phyloP scores from a whole-genome alignment of 2,329 filamentous ascomycete species.

The Calonectria naviculata region DNA sequence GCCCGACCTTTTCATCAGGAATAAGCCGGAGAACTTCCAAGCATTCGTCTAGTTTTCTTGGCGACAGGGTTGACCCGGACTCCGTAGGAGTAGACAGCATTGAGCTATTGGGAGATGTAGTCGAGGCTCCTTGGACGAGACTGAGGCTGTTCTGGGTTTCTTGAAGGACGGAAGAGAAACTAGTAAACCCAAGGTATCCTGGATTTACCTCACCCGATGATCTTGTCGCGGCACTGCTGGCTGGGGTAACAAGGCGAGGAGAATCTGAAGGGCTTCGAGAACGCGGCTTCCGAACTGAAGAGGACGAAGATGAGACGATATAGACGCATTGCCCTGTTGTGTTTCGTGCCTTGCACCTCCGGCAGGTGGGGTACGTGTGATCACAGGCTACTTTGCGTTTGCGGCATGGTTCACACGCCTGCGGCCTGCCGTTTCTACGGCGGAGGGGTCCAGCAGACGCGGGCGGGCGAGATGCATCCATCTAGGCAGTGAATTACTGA shows the following conservation, averaged over 20 bases:
- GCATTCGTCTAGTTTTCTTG: not conserved
- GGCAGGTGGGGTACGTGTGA: not conserved
- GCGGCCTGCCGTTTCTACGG: not conserved
- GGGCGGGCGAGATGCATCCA: not conserved
- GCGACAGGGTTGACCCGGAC: not conserved
- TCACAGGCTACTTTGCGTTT: conserved; percentile 1
- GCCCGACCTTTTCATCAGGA: not conserved
- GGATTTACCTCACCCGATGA: not conserved
- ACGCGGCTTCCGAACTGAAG: not conserved
- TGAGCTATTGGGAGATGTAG: not conserved
- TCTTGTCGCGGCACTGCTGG: not conserved
- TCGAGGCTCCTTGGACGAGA: not conserved
- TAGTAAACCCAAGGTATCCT: not conserved
- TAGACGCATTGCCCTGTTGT: not conserved
- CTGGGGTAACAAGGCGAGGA: not conserved
- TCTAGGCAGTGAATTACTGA: not conserved
- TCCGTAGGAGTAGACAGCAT: not conserved
- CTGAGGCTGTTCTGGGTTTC: not conserved
- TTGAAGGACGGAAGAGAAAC: not conserved
- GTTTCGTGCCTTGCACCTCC: not conserved
- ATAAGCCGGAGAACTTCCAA: not conserved
- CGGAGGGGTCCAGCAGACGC: not conserved
- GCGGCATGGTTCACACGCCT: not conserved
- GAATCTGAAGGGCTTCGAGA: not conserved
- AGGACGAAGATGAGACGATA: not conserved